phyloP scores from a whole-genome alignment of 306 rosid species.

The Sindora glabra region DNA sequence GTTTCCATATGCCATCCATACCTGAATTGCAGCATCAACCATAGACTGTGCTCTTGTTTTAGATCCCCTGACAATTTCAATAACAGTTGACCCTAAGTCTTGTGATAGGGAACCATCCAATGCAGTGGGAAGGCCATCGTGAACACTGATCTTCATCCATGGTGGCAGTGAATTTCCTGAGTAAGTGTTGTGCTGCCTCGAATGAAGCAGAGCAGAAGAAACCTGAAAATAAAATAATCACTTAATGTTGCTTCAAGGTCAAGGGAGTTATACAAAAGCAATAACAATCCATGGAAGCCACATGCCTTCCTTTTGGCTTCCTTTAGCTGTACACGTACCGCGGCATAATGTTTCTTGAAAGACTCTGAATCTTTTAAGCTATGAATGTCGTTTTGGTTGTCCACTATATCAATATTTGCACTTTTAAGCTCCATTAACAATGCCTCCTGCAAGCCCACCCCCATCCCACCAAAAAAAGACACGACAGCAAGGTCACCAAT shows the following conservation, averaged over 20 bases:
- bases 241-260: slow-evolving; percentile 16
- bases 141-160: slow-evolving; percentile 39
- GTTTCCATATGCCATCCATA: slow-evolving; percentile 11
- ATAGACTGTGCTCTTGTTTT: slow-evolving; percentile 57
- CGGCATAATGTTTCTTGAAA: slow-evolving; percentile 75
- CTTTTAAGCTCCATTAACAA: slow-evolving; percentile 51
- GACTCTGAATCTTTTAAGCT: slow-evolving; percentile 48
- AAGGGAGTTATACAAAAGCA: slow-evolving; percentile 1
- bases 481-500: neutral
- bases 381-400: slow-evolving; percentile 52
- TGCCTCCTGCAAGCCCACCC: slow-evolving; percentile 35
- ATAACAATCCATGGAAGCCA: slow-evolving; percentile 65
- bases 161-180: slow-evolving; percentile 40
- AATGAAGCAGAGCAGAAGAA: slow-evolving; percentile 55
- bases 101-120: slow-evolving; percentile 47
- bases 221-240: slow-evolving; percentile 47
- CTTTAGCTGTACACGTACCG: slow-evolving; percentile 90
- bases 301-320: slow-evolving; percentile 99
- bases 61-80: slow-evolving; percentile 66
- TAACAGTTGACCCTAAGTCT: slow-evolving; percentile 48
- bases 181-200: slow-evolving; percentile 73
- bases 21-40: slow-evolving; percentile 90
- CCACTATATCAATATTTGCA: slow-evolving; percentile 43
- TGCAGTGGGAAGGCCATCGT: slow-evolving; percentile 31
- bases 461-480: neutral